These are phyloP conservation scores for Fistulina hepatica DNA, from an alignment of 1,284 basidiomycete species.

Conservation along the genomic window DNA sequence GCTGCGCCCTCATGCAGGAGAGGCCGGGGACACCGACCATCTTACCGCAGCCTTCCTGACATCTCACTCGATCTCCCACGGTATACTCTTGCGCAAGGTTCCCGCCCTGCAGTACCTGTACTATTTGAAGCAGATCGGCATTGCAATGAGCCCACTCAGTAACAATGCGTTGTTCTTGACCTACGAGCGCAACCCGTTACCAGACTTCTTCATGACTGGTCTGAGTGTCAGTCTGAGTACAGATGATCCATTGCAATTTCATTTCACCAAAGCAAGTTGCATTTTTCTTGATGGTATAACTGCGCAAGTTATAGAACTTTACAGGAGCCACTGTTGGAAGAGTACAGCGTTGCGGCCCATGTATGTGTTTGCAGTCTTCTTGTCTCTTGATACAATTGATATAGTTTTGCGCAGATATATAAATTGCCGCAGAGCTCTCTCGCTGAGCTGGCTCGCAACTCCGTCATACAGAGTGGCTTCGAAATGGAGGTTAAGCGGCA, in stretches of 20 bases:
- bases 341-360: conserved; percentile 97
- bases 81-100: conserved; percentile 94
- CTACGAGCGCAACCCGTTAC: conserved; percentile 95
- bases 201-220: conserved; percentile 94
- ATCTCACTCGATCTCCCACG: conserved; percentile 97
- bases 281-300: neutral
- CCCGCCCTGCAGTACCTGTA: conserved; percentile 91
- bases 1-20: conserved; percentile 92
- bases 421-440: conserved; percentile 80
- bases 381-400: neutral
- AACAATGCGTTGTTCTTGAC: conserved; percentile 97
- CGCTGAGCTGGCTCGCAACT: conserved; percentile 91
- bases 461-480: conserved; percentile 93
- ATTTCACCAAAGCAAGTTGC: conserved; percentile 76
- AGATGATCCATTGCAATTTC: conserved; percentile 91
- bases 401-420: conserved; percentile 55
- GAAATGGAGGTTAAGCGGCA: conserved; percentile 99
- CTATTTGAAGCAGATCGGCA: conserved; percentile 93
- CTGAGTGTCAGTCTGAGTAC: conserved; percentile 96
- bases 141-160: conserved; percentile 96
- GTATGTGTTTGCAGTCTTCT: conserved; percentile 31
- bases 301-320: conserved; percentile 1
- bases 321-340: conserved; percentile 90
- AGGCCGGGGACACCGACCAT: conserved; percentile 98
- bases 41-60: conserved; percentile 93